Conservation (phyloP, 2,329 filamentous ascomycete species). For the Furcasterigmium furcatum region DNA sequence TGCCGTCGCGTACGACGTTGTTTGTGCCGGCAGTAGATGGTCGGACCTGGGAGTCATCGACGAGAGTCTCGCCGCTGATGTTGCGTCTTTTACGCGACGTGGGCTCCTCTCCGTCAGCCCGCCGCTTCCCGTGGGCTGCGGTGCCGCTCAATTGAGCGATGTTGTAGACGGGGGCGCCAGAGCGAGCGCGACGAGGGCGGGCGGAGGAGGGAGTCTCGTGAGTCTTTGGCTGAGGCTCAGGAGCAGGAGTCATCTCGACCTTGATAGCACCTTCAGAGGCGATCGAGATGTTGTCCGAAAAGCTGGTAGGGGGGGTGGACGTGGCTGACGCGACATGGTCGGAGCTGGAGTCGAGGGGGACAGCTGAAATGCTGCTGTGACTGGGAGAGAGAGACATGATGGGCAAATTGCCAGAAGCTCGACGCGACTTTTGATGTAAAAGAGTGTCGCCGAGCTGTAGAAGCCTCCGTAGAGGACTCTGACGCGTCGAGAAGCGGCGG, state of each 20-base stretch:
- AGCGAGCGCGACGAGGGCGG: conserved; percentile 53
- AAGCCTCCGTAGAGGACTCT: not conserved
- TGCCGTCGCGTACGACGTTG: conserved; percentile 28
- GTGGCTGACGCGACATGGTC: conserved; percentile 52
- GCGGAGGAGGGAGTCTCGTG: conserved; percentile 23
- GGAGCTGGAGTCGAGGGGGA: conserved; percentile 32
- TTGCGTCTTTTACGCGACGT: conserved; percentile 41
- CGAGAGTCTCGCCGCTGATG: conserved; percentile 36
- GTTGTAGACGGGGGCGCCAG: conserved; percentile 64
- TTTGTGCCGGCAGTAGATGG: conserved; percentile 13
- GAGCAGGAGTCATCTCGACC: conserved; percentile 21
- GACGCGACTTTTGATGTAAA: not conserved
- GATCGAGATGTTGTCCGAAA: conserved; percentile 59
- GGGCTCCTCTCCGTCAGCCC: conserved; percentile 46
- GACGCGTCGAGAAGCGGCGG: not conserved
- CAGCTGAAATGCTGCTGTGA: conserved; percentile 25
- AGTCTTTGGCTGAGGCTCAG: conserved; percentile 8
- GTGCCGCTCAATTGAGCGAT: conserved; percentile 60
- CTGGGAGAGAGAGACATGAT: conserved; percentile 21
- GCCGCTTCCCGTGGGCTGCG: conserved; percentile 55
- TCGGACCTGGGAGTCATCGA: conserved; percentile 16
- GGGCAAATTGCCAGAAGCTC: conserved; percentile 9
- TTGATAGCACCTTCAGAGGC: conserved; percentile 40
- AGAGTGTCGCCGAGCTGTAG: not conserved
- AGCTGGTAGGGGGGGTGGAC: conserved; percentile 65